Percentiles rank a stretch among this genome's conserved stretches.
These are phyloP conservation scores for Chaetomium cochliodes DNA, from an alignment of 495 filamentous ascomycete genomes.

Conservation along the genomic window DNA sequence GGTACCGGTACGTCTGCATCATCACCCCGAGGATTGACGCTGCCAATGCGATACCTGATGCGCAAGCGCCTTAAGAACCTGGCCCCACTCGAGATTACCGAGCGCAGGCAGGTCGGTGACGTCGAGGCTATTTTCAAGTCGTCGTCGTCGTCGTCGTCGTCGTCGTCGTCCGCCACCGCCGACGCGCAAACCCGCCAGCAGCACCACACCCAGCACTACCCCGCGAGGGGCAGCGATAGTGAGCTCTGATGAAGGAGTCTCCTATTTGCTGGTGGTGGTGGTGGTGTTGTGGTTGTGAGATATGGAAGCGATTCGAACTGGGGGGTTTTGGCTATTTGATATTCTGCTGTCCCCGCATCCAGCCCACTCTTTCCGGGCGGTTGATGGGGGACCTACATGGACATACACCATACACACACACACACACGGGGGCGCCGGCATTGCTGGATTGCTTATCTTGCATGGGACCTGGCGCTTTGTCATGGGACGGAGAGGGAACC, in stretches of 20 bases:
- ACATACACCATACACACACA: slow-evolving; percentile 1
- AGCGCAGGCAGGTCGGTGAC: slow-evolving; percentile 85
- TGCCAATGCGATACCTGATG: slow-evolving; percentile 57
- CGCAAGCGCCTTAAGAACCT: slow-evolving; percentile 56
- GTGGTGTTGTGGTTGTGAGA: background rate
- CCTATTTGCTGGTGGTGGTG: background rate
- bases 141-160: background rate
- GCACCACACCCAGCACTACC: background rate
- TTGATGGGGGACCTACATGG: background rate
- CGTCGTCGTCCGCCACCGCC: background rate
- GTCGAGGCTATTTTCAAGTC: slow-evolving; percentile 63
- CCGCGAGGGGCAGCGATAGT: slow-evolving; percentile 23
- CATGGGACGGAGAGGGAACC: background rate
- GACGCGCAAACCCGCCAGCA: background rate
- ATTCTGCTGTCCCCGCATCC: background rate
- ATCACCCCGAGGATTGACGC: slow-evolving; percentile 85
- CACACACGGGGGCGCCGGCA: background rate
- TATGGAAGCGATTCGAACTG: background rate
- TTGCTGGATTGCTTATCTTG: background rate
- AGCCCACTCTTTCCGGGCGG: background rate
- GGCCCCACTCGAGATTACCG: slow-evolving; percentile 61
- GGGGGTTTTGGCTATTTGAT: background rate
- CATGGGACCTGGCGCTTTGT: slow-evolving; percentile 2
- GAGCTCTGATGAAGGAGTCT: slow-evolving; percentile 24
- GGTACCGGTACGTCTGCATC: slow-evolving; percentile 50